phyloP scores from a whole-genome alignment of 108 stramenopile species.

The Chaetoceros muelleri region DNA sequence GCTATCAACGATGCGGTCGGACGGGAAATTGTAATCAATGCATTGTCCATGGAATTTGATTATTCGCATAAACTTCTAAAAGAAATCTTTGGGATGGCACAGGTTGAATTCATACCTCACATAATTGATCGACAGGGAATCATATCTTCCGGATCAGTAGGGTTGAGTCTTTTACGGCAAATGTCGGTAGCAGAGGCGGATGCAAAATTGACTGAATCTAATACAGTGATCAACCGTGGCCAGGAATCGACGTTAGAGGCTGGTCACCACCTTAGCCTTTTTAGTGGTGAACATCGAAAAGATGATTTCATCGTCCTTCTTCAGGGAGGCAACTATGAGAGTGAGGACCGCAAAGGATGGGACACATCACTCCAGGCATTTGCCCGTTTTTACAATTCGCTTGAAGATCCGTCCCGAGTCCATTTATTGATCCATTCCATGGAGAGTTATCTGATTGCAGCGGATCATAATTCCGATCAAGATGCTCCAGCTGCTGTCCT shows the following conservation, averaged over 20 bases:
- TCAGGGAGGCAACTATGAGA: slow-evolving; percentile 16
- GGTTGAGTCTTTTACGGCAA: not conserved
- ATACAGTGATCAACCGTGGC: slow-evolving; percentile 5
- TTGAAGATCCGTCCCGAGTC: slow-evolving; percentile 2
- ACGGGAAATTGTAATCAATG: too few relatives aligned
- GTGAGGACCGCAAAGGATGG: slow-evolving; percentile 14
- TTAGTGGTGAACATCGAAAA: not conserved
- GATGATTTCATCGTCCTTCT: slow-evolving; percentile 13
- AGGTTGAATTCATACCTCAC: slow-evolving; percentile 13
- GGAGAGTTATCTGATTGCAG: slow-evolving; percentile 8
- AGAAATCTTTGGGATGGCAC: not conserved
- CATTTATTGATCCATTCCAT: slow-evolving; percentile 14
- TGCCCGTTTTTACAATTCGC: slow-evolving; percentile 9
- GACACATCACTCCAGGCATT: slow-evolving; percentile 17
- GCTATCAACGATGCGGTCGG: not conserved
- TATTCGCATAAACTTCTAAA: not conserved
- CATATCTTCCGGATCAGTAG: not conserved
- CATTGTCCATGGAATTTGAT: too few relatives aligned
- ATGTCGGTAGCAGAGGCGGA: slow-evolving; percentile 3
- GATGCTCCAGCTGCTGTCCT: slow-evolving; percentile 7
- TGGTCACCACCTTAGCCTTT: not conserved
- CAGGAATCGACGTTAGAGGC: not conserved
- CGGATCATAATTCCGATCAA: not conserved
- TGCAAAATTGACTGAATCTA: not conserved
- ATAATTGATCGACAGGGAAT: slow-evolving; percentile 9